These are phyloP conservation scores for Triticum monococcum DNA, from an alignment of 176 grass and related monocot species.

Conservation along the genomic window DNA sequence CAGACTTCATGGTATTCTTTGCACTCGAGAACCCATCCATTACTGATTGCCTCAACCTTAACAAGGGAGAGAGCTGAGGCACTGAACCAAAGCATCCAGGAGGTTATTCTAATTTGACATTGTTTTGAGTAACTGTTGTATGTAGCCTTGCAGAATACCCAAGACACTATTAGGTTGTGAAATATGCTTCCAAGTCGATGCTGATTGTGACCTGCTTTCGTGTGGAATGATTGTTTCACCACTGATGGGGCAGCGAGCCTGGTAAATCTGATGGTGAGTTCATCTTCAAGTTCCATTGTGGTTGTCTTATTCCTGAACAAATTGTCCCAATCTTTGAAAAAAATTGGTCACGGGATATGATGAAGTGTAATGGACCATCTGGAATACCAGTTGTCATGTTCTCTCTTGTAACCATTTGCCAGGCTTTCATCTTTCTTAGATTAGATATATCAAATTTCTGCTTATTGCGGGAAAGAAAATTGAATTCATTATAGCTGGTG, in stretches of 20 bases:
- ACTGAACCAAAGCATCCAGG: slow-evolving; percentile 68
- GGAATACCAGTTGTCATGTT: not conserved
- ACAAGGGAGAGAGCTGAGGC: slow-evolving; percentile 54
- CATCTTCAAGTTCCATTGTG: not conserved
- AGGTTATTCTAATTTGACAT: slow-evolving; percentile 39
- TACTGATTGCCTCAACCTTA: slow-evolving; percentile 62
- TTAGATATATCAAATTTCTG: slow-evolving; percentile 28
- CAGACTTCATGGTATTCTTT: slow-evolving; percentile 1
- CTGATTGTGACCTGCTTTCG: slow-evolving; percentile 66
- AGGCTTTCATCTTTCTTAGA: not conserved
- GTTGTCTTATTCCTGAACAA: not conserved
- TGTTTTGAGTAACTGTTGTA: not conserved
- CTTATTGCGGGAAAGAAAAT: slow-evolving; percentile 62
- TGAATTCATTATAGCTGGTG: slow-evolving; percentile 69
- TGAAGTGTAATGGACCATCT: not conserved
- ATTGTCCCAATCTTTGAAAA: not conserved
- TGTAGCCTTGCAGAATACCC: not conserved
- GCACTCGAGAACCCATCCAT: slow-evolving; percentile 73
- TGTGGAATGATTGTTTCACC: slow-evolving; percentile 74
- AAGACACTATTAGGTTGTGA: slow-evolving; percentile 61
- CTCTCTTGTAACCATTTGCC: not conserved
- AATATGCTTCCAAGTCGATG: slow-evolving; percentile 74
- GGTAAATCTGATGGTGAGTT: slow-evolving; percentile 69
- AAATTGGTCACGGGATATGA: not conserved
- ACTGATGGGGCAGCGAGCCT: slow-evolving; percentile 75